Conservation (phyloP, 2,329 filamentous ascomycete genomes). For the Talaromyces atroroseus region DNA sequence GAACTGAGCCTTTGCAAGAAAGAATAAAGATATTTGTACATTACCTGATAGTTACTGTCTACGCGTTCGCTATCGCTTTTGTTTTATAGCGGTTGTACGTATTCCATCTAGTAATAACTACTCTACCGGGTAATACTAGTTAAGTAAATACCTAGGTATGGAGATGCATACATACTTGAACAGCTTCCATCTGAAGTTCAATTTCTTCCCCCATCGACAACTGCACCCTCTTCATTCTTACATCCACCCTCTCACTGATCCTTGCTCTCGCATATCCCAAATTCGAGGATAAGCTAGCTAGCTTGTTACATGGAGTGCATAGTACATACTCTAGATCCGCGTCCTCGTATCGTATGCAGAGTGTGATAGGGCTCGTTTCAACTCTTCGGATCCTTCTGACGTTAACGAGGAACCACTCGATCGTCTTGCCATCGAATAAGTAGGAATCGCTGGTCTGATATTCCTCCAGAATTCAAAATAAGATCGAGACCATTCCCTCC, state of each 20-base stretch:
- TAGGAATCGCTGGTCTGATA: background rate
- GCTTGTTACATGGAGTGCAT: background rate
- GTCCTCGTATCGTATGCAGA: background rate
- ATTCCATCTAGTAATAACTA: background rate
- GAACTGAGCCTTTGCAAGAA: background rate
- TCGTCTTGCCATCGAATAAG: background rate
- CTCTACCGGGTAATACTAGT: background rate
- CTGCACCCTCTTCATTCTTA: background rate
- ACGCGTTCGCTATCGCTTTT: too few species aligned
- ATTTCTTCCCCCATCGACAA: background rate
- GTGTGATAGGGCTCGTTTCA: background rate
- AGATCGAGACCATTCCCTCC: background rate
- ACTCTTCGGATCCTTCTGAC: background rate
- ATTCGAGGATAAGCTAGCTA: background rate
- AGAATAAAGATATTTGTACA: background rate
- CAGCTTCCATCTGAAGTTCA: background rate
- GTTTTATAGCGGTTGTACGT: too few species aligned
- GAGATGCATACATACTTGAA: background rate
- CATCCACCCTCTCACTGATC: background rate
- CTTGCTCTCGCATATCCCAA: background rate
- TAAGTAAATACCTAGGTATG: background rate
- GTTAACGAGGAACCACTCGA: background rate
- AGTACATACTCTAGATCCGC: background rate
- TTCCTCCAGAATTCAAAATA: background rate
- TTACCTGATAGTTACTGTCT: background rate